Percentiles rank a stretch among this genome's conserved stretches.
phyloP scores from a whole-genome alignment of 805 yeast genomes.

The Groenewaldozyma tartarivorans region DNA sequence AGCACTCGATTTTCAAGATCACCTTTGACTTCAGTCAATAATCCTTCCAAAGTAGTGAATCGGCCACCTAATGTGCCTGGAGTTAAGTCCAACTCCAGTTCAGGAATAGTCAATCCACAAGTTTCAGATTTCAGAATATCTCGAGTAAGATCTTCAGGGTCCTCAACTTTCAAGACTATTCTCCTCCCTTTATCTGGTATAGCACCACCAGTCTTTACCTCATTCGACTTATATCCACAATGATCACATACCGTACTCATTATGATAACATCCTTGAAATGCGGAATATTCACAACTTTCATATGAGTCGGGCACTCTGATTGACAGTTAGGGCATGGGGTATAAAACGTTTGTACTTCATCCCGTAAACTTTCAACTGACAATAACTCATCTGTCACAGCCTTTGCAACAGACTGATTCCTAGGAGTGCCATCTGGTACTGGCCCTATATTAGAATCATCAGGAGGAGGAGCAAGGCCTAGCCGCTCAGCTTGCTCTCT shows the following conservation, averaged over 20 bases:
- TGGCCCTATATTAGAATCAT: constrained; percentile 38
- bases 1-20: constrained; percentile 82
- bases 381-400: constrained; percentile 40
- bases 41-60: constrained; percentile 94
- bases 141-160: constrained; percentile 86
- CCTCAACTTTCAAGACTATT: constrained; percentile 66
- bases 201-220: constrained; percentile 97
- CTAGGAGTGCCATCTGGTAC: constrained; percentile 23
- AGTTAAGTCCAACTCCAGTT: constrained; percentile 77
- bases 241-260: constrained; percentile 90
- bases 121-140: constrained; percentile 93
- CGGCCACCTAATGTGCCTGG: constrained; percentile 98
- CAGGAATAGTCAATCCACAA: constrained; percentile 79
- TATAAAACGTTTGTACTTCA: constrained; percentile 88
- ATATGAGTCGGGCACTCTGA: constrained; percentile 82
- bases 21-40: constrained; percentile 77
- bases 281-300: constrained; percentile 96
- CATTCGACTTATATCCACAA: constrained; percentile 95
- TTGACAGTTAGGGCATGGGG: constrained; percentile 86
- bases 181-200: constrained; percentile 79
- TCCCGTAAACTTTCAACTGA: constrained; percentile 78
- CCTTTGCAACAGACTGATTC: constrained; percentile 23
- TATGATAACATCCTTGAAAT: constrained; percentile 91
- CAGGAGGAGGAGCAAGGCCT: constrained; percentile 64
- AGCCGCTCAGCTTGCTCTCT: constrained; percentile 80